Evolutionary conservation across 805 yeast genomes (phyloP).

Genomic region (Candida endomychidarum): DNA sequence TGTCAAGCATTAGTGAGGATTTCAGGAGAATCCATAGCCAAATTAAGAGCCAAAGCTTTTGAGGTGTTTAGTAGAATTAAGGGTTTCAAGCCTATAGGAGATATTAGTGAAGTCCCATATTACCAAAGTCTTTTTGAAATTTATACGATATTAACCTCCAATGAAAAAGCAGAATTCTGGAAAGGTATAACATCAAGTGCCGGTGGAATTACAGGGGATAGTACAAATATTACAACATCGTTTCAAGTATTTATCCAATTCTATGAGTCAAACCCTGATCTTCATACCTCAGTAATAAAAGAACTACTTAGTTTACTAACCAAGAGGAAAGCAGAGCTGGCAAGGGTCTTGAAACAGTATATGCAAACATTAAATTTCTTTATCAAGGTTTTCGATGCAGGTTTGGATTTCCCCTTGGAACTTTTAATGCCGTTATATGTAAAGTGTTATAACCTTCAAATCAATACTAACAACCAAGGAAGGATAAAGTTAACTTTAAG

Average conservation of each 20-base stretch:
- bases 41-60: slow-evolving; percentile 46
- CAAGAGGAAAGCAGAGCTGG: slow-evolving; percentile 12
- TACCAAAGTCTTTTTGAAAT: slow-evolving; percentile 9
- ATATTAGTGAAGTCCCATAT: slow-evolving; percentile 3
- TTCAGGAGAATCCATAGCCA: slow-evolving; percentile 63
- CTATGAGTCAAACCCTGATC: not conserved
- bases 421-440: slow-evolving; percentile 39
- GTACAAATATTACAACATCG: slow-evolving; percentile 42
- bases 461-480: slow-evolving; percentile 43
- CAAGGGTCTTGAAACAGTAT: slow-evolving; percentile 21
- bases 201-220: slow-evolving; percentile 57
- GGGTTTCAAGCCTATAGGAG: slow-evolving; percentile 11
- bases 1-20: slow-evolving; percentile 46
- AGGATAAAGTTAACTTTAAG: slow-evolving; percentile 42
- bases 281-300: slow-evolving; percentile 12
- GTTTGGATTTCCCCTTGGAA: slow-evolving; percentile 31
- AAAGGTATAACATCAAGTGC: slow-evolving; percentile 52
- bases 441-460: slow-evolving; percentile 55
- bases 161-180: slow-evolving; percentile 42
- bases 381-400: slow-evolving; percentile 41
- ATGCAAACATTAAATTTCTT: slow-evolving; percentile 27
- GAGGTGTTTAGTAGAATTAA: slow-evolving; percentile 27
- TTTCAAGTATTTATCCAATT: slow-evolving; percentile 32
- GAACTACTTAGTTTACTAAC: slow-evolving; percentile 21
- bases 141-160: not conserved